phyloP scores from a whole-genome alignment of 371 early-diverging fungal genomes.

The Mortierella sp. region DNA sequence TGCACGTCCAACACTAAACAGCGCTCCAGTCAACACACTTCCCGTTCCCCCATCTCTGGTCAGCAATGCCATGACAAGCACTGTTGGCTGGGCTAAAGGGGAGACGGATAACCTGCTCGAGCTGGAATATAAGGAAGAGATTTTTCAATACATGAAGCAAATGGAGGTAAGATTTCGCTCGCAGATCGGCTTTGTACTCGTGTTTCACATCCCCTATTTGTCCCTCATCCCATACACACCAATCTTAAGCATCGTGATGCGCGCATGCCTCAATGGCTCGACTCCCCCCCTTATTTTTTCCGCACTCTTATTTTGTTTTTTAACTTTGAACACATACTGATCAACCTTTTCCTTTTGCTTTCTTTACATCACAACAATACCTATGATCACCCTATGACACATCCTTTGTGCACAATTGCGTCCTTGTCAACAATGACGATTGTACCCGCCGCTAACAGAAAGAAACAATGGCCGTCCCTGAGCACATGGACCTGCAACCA shows the following conservation, averaged over 20 bases:
- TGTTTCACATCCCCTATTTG: background rate
- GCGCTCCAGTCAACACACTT: slow-evolving; percentile 4
- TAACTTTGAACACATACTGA: background rate
- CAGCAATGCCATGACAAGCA: slow-evolving; percentile 48
- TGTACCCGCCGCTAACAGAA: slow-evolving; percentile 19
- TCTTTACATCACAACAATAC: slow-evolving; percentile 1
- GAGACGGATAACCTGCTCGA: slow-evolving; percentile 45
- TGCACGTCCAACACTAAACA: slow-evolving; percentile 29
- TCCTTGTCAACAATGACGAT: slow-evolving; percentile 2
- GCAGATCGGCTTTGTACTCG: background rate
- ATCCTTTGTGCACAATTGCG: background rate
- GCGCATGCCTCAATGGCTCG: slow-evolving; percentile 11
- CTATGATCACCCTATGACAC: background rate
- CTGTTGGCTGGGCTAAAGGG: slow-evolving; percentile 42
- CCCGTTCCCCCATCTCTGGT: slow-evolving; percentile 24
- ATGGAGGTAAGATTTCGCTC: slow-evolving; percentile 46
- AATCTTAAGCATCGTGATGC: background rate
- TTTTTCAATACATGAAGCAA: slow-evolving; percentile 57
- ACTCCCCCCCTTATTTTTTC: background rate
- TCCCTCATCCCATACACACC: background rate
- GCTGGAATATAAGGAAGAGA: slow-evolving; percentile 55
- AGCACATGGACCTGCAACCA: slow-evolving; percentile 68
- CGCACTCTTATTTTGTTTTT: background rate
- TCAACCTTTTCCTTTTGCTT: background rate
- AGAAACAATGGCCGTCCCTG: slow-evolving; percentile 57